Conservation (phyloP, 345 rosid genomes). For the Reutealis trisperma region DNA sequence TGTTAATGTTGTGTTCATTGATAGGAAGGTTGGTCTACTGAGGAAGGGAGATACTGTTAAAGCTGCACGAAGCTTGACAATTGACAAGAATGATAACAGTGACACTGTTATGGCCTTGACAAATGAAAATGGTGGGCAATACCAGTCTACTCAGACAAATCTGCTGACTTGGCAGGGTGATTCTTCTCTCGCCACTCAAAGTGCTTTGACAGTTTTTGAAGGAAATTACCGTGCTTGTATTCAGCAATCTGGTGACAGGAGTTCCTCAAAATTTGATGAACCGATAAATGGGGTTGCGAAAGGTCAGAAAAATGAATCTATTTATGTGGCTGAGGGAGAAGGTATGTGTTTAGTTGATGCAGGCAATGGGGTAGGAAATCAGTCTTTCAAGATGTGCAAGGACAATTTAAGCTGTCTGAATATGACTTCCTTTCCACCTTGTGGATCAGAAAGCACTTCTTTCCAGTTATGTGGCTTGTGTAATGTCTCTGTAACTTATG, state of each 20-base stretch:
- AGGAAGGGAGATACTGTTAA: constrained; percentile 73
- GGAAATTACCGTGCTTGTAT: constrained; percentile 38
- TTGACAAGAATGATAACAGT: constrained; percentile 28
- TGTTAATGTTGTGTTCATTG: constrained; percentile 69
- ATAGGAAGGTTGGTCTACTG: constrained; percentile 69
- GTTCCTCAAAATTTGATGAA: constrained; percentile 35
- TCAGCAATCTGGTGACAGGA: constrained; percentile 36
- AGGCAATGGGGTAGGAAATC: constrained; percentile 22
- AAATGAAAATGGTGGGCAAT: constrained; percentile 18
- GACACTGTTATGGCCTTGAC: constrained; percentile 31
- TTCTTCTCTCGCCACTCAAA: constrained; percentile 38
- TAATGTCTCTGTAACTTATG: constrained; percentile 25
- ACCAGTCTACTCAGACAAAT: constrained; percentile 20
- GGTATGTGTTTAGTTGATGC: constrained; percentile 23
- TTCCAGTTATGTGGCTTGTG: constrained; percentile 28
- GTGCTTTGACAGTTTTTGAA: constrained; percentile 44
- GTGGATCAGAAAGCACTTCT: constrained; percentile 30
- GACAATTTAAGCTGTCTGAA: constrained; percentile 14
- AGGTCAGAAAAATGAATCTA: constrained; percentile 28
- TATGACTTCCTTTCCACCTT: constrained; percentile 26
- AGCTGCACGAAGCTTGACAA: constrained; percentile 46
- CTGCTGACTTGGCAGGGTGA: constrained; percentile 25
- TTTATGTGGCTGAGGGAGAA: constrained; percentile 25
- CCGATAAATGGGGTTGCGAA: constrained; percentile 21
- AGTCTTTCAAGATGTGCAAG: constrained; percentile 22